A percentile compares a stretch with the other conserved stretches of the same genome.
Conservation (phyloP, 306 rosid species). For the Vigna radiata region DNA sequence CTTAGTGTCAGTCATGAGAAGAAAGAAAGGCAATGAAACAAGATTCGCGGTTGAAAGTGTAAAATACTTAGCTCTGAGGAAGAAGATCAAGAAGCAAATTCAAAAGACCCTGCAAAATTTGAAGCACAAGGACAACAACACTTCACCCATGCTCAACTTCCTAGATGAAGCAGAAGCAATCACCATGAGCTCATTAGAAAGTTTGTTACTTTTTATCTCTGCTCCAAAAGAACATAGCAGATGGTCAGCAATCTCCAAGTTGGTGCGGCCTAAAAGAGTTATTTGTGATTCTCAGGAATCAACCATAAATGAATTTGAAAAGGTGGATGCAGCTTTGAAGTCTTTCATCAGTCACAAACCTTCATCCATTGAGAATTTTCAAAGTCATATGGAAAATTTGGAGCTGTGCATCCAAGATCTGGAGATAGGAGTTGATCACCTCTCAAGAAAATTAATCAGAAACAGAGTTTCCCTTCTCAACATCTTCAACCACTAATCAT, state of each 20-base stretch:
- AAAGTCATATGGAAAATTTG: slow-evolving; percentile 35
- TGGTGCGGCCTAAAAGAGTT: slow-evolving; percentile 42
- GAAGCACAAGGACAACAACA: slow-evolving; percentile 33
- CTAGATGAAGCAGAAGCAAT: slow-evolving; percentile 44
- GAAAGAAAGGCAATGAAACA: slow-evolving; percentile 39
- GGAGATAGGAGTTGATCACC: slow-evolving; percentile 43
- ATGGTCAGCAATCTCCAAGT: slow-evolving; percentile 50
- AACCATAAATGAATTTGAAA: slow-evolving; percentile 39
- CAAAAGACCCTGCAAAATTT: slow-evolving; percentile 39
- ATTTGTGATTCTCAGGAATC: slow-evolving; percentile 36
- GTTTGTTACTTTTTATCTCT: slow-evolving; percentile 39
- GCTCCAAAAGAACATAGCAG: slow-evolving; percentile 33
- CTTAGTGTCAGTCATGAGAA: slow-evolving; percentile 25
- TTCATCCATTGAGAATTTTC: slow-evolving; percentile 41
- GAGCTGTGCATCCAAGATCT: slow-evolving; percentile 48
- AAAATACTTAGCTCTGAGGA: slow-evolving; percentile 43
- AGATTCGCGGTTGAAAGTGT: slow-evolving; percentile 23
- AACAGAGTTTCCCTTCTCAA: slow-evolving; percentile 52
- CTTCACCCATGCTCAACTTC: slow-evolving; percentile 16
- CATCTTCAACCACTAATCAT: slow-evolving; percentile 43
- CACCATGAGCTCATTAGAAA: slow-evolving; percentile 39
- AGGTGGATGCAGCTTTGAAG: slow-evolving; percentile 40
- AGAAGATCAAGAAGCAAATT: slow-evolving; percentile 41
- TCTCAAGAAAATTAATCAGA: slow-evolving; percentile 47
- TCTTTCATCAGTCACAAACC: slow-evolving; percentile 26